Percentiles rank a stretch among this genome's conserved stretches.
Conservation (phyloP, 148 eudicot species). For the Rhododendron mucronatum region DNA sequence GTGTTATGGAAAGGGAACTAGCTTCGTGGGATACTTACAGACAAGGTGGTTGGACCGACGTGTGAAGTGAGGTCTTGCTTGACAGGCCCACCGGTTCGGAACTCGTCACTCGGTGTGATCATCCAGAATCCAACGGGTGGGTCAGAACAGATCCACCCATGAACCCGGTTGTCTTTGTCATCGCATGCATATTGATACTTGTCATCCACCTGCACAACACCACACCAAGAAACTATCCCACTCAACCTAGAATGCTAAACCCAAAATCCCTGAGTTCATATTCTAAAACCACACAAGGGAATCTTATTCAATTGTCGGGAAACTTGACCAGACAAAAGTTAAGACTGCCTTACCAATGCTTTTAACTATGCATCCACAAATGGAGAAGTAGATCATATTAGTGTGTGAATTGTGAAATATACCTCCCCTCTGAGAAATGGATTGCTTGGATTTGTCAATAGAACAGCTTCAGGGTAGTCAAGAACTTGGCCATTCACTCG, state of each 20-base stretch:
- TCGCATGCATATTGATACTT: constrained; percentile 58
- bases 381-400: neutral
- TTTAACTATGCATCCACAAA: neutral
- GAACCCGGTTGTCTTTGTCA: constrained; percentile 50
- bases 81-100: constrained; percentile 53
- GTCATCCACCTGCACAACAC: constrained; percentile 50
- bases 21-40: constrained; percentile 28
- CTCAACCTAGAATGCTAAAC: neutral
- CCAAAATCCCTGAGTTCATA: neutral
- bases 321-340: neutral
- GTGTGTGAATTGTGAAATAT: neutral
- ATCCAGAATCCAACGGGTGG: constrained; percentile 56
- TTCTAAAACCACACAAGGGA: neutral
- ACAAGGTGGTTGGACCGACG: constrained; percentile 46
- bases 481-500: constrained; percentile 34
- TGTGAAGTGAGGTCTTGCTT: constrained; percentile 75
- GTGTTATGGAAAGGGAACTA: neutral
- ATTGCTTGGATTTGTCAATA: constrained; percentile 41
- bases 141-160: constrained; percentile 56
- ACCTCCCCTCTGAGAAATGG: constrained; percentile 45
- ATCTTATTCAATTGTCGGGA: neutral
- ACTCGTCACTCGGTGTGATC: constrained; percentile 56
- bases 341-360: neutral
- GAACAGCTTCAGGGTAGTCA: constrained; percentile 64
- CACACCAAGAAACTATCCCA: too few species aligned